Evolutionary conservation across 1,139 yeast species (phyloP).

Genomic region (Kodamaea anthophila): DNA sequence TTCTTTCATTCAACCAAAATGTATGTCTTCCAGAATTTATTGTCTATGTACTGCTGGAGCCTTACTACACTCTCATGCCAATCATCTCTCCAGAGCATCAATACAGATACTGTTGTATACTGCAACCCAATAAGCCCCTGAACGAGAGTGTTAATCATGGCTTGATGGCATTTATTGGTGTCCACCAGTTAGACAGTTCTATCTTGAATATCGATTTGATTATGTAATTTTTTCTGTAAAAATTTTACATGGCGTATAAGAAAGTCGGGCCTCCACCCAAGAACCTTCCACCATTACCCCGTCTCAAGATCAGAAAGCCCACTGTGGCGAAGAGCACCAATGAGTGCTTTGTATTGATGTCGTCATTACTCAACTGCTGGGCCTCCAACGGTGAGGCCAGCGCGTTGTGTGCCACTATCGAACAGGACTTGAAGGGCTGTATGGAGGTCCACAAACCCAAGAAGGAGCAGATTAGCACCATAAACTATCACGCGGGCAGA

Average conservation of each 20-base stretch:
- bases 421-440: conserved; percentile 42
- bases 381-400: conserved; percentile 90
- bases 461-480: conserved; percentile 43
- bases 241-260: conserved; percentile 21
- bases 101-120: too few species aligned
- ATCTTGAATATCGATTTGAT: too few species aligned
- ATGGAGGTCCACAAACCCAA: conserved; percentile 45
- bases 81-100: too few species aligned
- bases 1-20: too few species aligned
- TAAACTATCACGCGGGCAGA: conserved; percentile 81
- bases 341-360: conserved; percentile 77
- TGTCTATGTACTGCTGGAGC: too few species aligned
- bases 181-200: too few species aligned
- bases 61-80: too few species aligned
- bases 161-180: too few species aligned
- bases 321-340: conserved; percentile 52
- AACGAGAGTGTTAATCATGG: too few species aligned
- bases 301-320: conserved; percentile 66
- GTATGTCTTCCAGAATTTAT: too few species aligned
- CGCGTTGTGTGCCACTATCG: conserved; percentile 57
- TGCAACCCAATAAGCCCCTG: too few species aligned
- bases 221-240: conserved; percentile 2
- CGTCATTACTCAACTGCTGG: conserved; percentile 89
- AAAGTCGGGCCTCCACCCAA: conserved; percentile 24
- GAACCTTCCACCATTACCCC: conserved; percentile 67